phyloP scores from a whole-genome alignment of 345 rosid genomes.

The Garcia nutans region DNA sequence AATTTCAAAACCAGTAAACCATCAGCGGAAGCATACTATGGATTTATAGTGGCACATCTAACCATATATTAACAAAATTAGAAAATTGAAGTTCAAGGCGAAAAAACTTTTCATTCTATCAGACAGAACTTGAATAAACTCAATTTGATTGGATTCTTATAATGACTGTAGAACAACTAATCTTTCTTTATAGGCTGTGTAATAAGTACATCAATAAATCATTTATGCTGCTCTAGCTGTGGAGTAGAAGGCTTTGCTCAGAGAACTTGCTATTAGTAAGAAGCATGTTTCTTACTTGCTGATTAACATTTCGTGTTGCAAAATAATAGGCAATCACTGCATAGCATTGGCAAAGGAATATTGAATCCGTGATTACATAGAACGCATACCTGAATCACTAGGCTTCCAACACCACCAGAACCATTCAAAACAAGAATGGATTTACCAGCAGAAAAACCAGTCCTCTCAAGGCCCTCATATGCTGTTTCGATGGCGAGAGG shows the following conservation, averaged over 20 bases:
- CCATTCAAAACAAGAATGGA: constrained; percentile 85
- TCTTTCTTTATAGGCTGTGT: not conserved
- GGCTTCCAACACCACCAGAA: constrained; percentile 96
- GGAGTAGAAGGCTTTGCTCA: not conserved
- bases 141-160: not conserved
- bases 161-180: not conserved
- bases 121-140: not conserved
- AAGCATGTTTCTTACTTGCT: no score
- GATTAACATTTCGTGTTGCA: not conserved
- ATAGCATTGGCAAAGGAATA: not conserved
- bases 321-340: no score
- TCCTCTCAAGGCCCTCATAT: constrained; percentile 74
- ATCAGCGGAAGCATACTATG: not conserved
- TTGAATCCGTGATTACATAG: not conserved
- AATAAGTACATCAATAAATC: not conserved
- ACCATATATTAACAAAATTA: not conserved
- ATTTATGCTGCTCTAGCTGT: not conserved
- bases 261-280: not conserved
- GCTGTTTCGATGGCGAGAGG: constrained; percentile 90
- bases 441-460: constrained; percentile 77
- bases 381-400: constrained; percentile 74
- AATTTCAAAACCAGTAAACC: not conserved
- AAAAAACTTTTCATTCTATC: not conserved
- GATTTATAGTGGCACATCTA: not conserved
- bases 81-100: not conserved